Evolutionary conservation across 163 green algal genomes (phyloP), one percentile per base, ranked within the genome.

Genomic region (Scenedesmus sp.): DNA sequence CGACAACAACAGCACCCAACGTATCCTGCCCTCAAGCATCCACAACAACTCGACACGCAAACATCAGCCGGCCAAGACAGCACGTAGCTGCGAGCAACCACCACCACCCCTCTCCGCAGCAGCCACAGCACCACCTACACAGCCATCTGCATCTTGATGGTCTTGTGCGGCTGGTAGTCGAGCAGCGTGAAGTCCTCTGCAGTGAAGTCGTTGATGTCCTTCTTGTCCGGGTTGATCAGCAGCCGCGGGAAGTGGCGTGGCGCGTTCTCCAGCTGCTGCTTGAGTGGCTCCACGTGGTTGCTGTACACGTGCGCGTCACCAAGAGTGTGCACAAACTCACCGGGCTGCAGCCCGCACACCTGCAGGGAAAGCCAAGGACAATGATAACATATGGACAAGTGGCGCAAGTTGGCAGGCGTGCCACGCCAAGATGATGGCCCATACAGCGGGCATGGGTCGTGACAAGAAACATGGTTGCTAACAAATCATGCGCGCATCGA

Each of bases 71-170:
- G 66, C 4, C 2, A 4, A 4, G 2, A 20, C 26, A 56, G 7
- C 76, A 20, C 76, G 34, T 46, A 46, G 34, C 34, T 46, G 34
- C 34, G 34, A 46, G 34, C 34, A 46, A 46, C 34, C 34, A 46
- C 34, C 0, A 46, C 0, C 34, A 46, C 34, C 34, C 34, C 34
- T 46, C 13, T 15, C 9, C 81, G 34, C 34, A 13, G 52, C 7
- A 55, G 81, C 81, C 34, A 46, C 81, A 13, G 62, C 67, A 56
- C 34, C 46, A 1, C 56, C 98, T 91, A 99, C 16, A 99, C 98
- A 67, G 98, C 98, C 98, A 99, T 99, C 94, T 99, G 96, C 98
- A 99, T 99, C 66, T 96, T 94, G 83, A 99, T 99, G 84, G 98
- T 98, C 90, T 98, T 97, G 93, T 99, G 97, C 0, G 98, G 98